Evolutionary conservation across 345 rosid species (phyloP).

Genomic region (Euphorbia peplus): DNA sequence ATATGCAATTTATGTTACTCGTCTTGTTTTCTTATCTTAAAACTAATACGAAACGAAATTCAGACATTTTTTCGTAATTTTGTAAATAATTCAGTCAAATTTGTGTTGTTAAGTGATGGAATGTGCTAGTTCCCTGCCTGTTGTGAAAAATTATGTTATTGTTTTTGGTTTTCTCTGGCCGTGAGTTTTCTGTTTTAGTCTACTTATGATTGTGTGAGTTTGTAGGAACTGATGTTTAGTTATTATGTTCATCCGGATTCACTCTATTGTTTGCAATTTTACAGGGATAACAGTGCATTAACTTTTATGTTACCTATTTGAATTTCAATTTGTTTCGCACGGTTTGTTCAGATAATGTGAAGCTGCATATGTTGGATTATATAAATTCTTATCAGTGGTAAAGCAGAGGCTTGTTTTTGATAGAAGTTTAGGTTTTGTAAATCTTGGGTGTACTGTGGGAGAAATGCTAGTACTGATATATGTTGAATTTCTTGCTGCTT

Average conservation of each 20-base stretch:
- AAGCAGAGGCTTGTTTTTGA: neutral
- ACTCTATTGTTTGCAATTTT: neutral
- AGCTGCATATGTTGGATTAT: neutral
- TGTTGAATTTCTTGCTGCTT: neutral
- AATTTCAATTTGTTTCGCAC: neutral
- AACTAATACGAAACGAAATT: neutral
- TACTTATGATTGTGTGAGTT: neutral
- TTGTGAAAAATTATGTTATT: neutral
- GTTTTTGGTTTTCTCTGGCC: neutral
- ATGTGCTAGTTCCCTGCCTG: neutral
- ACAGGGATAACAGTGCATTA: neutral
- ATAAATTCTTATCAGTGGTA: neutral
- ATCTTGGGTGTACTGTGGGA: too few species aligned
- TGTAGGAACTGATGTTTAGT: neutral
- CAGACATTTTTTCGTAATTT: neutral
- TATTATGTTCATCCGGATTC: neutral
- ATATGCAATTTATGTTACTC: neutral
- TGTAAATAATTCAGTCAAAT: neutral
- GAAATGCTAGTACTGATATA: neutral
- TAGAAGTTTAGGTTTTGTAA: neutral
- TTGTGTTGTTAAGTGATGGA: neutral
- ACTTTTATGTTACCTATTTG: too few species aligned
- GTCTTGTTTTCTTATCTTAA: neutral
- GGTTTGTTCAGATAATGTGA: neutral
- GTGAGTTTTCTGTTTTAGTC: neutral